Evolutionary conservation across 2,329 filamentous ascomycete genomes (phyloP).

Genomic region (Bisporella sp.): DNA sequence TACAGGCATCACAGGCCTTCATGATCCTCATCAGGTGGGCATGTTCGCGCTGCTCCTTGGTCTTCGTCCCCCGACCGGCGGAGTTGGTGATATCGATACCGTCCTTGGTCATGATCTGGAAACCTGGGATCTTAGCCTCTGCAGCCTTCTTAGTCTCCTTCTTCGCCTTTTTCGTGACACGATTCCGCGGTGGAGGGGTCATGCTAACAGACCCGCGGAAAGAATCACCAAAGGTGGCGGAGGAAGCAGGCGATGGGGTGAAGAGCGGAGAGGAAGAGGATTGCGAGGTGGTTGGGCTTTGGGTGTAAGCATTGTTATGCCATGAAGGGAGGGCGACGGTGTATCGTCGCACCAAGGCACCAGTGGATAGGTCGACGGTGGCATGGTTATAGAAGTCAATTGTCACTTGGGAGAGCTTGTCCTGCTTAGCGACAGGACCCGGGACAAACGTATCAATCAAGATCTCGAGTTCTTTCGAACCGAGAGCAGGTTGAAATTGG

Average conservation of each 20-base stretch:
- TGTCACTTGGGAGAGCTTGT: slow-evolving; percentile 51
- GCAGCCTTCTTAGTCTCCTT: slow-evolving; percentile 21
- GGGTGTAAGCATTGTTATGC: slow-evolving; percentile 32
- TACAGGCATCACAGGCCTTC: slow-evolving; percentile 59
- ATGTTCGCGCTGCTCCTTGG: slow-evolving; percentile 61
- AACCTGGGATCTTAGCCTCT: slow-evolving; percentile 42
- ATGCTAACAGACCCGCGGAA: slow-evolving; percentile 18
- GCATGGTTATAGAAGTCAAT: slow-evolving; percentile 53
- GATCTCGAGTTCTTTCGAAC: slow-evolving; percentile 52
- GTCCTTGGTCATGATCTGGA: slow-evolving; percentile 61
- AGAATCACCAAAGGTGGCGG: slow-evolving; percentile 33
- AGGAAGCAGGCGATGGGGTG: slow-evolving; percentile 36
- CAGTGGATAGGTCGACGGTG: slow-evolving; percentile 51
- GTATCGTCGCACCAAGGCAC: slow-evolving; percentile 43
- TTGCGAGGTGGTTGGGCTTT: slow-evolving; percentile 28
- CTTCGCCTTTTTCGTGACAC: slow-evolving; percentile 22
- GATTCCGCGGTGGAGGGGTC: slow-evolving; percentile 15
- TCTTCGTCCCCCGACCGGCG: slow-evolving; percentile 56
- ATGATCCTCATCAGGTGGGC: slow-evolving; percentile 61
- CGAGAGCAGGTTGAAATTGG: slow-evolving; percentile 60
- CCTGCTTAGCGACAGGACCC: slow-evolving; percentile 44
- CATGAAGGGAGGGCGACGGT: slow-evolving; percentile 25
- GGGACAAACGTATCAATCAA: slow-evolving; percentile 52
- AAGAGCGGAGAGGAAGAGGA: slow-evolving; percentile 44
- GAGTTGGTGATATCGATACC: slow-evolving; percentile 56